phyloP scores from a whole-genome alignment of 1,284 basidiomycete genomes.

The Papiliotrema laurentii region DNA sequence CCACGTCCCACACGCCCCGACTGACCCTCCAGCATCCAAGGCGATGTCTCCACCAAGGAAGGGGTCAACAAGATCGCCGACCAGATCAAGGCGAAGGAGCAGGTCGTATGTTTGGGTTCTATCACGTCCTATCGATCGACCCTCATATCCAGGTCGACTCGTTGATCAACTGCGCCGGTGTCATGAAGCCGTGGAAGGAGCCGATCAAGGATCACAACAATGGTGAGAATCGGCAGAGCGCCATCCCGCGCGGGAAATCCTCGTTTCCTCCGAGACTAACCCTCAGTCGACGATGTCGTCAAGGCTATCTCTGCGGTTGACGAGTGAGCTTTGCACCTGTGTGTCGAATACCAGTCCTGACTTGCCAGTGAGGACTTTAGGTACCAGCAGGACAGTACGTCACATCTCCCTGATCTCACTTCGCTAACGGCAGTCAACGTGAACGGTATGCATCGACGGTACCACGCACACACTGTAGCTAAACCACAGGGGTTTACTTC shows the following conservation, averaged over 20 bases:
- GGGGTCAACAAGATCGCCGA: constrained; percentile 3
- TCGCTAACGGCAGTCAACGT: constrained; percentile 36
- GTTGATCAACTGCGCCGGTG: constrained; percentile 12
- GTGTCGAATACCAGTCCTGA: neutral
- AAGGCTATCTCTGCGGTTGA: constrained; percentile 13
- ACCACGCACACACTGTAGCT: neutral
- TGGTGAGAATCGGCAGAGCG: constrained; percentile 20
- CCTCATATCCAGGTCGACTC: constrained; percentile 3
- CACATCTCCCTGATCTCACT: no score
- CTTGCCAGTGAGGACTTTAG: constrained; percentile 33
- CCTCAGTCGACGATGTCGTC: constrained; percentile 21
- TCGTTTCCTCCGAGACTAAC: constrained; percentile 5
- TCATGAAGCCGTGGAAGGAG: constrained; percentile 4
- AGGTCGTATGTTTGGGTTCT: neutral
- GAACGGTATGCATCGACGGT: constrained; percentile 31
- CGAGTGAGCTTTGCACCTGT: constrained; percentile 6
- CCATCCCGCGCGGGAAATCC: neutral
- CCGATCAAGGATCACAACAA: constrained; percentile 19
- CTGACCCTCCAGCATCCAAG: constrained; percentile 8
- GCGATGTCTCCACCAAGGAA: constrained; percentile 10
- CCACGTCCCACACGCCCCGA: neutral
- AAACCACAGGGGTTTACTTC: constrained; percentile 32
- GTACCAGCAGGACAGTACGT: constrained; percentile 28
- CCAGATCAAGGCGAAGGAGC: neutral
- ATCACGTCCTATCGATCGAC: neutral